These are phyloP conservation scores for Vaccinium corymbosum DNA, from an alignment of 148 eudicot species.

Conservation along the genomic window DNA sequence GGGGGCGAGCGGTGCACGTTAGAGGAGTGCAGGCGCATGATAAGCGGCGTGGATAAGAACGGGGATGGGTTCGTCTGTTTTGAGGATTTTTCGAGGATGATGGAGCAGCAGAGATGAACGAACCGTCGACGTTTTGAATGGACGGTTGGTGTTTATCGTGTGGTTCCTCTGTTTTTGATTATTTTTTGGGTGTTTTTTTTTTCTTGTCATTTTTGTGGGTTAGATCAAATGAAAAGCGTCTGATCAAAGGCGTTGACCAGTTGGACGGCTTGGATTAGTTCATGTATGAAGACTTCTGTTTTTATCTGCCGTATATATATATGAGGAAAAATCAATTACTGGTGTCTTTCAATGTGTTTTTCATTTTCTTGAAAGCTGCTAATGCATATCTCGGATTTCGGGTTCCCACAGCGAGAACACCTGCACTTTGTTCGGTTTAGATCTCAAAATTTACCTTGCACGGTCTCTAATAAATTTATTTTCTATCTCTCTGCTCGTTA, in stretches of 20 bases:
- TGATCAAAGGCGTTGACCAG: not conserved
- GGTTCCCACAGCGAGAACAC: too few species aligned
- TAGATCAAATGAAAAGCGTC: not conserved
- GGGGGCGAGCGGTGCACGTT: slow-evolving; percentile 68
- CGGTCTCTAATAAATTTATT: too few species aligned
- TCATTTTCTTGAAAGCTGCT: too few species aligned
- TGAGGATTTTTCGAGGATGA: slow-evolving; percentile 74
- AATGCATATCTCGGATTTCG: too few species aligned
- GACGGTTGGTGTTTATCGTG: not conserved
- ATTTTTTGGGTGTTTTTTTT: too few species aligned
- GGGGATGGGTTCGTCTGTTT: slow-evolving; percentile 79
- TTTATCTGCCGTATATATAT: not conserved
- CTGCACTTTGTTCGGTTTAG: too few species aligned
- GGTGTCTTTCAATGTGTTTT: not conserved
- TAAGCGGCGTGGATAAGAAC: slow-evolving; percentile 55
- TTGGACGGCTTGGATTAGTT: slow-evolving; percentile 6
- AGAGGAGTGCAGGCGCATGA: slow-evolving; percentile 74
- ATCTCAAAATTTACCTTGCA: too few species aligned
- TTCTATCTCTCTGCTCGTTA: too few species aligned
- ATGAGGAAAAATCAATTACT: not conserved
- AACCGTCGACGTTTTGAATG: not conserved
- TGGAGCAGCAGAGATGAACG: slow-evolving; percentile 45
- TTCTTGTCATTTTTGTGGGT: not conserved
- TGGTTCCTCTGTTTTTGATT: not conserved
- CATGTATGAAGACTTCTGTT: not conserved